Conservation (phyloP, 2,329 filamentous ascomycete species). For the Leptographium galeiforme region DNA sequence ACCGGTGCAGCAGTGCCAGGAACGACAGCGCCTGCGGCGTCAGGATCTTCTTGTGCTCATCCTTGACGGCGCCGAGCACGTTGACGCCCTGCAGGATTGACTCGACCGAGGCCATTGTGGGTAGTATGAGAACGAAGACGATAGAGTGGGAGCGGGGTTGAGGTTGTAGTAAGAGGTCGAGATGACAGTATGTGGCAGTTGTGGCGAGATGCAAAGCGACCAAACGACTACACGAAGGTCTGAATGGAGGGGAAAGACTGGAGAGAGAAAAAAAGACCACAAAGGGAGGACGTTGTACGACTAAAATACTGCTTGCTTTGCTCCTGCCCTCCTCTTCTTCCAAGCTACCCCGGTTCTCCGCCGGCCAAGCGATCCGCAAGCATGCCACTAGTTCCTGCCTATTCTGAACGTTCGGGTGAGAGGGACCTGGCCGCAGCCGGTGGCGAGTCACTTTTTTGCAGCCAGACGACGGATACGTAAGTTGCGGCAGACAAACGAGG, state of each 20-base stretch:
- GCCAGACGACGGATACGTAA: not conserved
- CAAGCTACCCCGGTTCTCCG: not conserved
- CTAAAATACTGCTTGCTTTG: conserved; percentile 1
- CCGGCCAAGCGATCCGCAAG: not conserved
- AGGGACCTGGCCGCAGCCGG: not conserved
- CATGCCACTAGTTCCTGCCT: not conserved
- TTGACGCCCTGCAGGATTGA: conserved; percentile 76
- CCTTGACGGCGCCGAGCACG: conserved; percentile 66
- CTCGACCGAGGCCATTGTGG: conserved; percentile 55
- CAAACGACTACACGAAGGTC: not conserved
- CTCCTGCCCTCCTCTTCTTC: not conserved
- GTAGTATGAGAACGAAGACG: no score
- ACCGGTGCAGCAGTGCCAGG: conserved; percentile 84
- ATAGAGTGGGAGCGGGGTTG: not conserved
- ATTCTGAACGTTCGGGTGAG: not conserved
- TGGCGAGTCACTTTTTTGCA: not conserved
- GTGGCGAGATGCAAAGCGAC: not conserved
- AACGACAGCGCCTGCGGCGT: conserved; percentile 84
- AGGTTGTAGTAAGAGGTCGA: not conserved
- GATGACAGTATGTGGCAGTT: not conserved
- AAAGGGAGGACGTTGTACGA: not conserved
- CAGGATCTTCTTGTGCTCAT: conserved; percentile 78
- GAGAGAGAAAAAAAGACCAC: not conserved
- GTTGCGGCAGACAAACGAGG: not conserved
- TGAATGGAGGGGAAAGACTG: not conserved